Evolutionary conservation across 768 basidiomycete genomes (phyloP).

Genomic region (Termitomyces sp.): DNA sequence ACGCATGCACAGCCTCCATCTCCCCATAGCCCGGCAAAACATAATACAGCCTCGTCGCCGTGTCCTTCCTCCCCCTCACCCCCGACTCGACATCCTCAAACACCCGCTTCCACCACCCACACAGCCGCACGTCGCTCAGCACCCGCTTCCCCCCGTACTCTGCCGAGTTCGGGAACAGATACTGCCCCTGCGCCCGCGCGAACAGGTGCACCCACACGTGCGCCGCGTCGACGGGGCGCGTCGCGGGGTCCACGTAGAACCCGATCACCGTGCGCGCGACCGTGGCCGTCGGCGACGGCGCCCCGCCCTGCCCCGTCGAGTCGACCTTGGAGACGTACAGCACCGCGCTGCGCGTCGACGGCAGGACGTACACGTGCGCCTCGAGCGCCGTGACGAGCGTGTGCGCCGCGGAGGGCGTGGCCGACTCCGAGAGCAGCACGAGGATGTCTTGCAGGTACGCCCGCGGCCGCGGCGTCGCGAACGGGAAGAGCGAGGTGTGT

Average conservation of each 20-base stretch:
- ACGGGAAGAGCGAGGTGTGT: slow-evolving; percentile 68
- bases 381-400: slow-evolving; percentile 81
- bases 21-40: slow-evolving; percentile 68
- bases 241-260: slow-evolving; percentile 61
- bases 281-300: slow-evolving; percentile 64
- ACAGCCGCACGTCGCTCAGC: slow-evolving; percentile 73
- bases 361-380: slow-evolving; percentile 70
- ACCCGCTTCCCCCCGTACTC: slow-evolving; percentile 68
- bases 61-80: slow-evolving; percentile 27
- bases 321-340: slow-evolving; percentile 95
- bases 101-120: slow-evolving; percentile 90
- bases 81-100: slow-evolving; percentile 53
- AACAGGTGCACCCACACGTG: slow-evolving; percentile 85
- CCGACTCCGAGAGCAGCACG: slow-evolving; percentile 67
- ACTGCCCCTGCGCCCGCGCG: slow-evolving; percentile 87
- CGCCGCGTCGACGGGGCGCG: slow-evolving; percentile 52
- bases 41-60: slow-evolving; percentile 44
- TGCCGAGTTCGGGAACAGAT: slow-evolving; percentile 88
- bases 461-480: slow-evolving; percentile 62
- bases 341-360: slow-evolving; percentile 63
- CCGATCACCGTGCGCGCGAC: slow-evolving; percentile 65
- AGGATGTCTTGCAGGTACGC: slow-evolving; percentile 75
- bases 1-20: slow-evolving; percentile 59
- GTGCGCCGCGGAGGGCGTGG: slow-evolving; percentile 42
- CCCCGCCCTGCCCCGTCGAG: slow-evolving; percentile 71